These are phyloP conservation scores for Paracorniculantispora psalliotae DNA, from an alignment of 2,329 filamentous ascomycete species.

Conservation along the genomic window DNA sequence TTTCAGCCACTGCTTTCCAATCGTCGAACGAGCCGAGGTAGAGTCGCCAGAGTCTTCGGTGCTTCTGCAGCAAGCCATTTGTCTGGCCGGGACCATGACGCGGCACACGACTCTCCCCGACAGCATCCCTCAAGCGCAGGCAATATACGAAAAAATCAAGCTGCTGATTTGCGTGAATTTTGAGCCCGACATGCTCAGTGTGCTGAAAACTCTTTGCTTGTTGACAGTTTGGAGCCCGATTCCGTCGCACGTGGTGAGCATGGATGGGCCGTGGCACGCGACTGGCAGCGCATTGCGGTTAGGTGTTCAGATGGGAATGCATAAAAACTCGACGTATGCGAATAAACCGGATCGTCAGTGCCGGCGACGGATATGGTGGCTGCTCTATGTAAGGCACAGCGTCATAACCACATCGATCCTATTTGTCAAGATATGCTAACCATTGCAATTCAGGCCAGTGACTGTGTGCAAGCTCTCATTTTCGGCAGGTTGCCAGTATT, in stretches of 20 bases:
- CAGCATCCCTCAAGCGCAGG: neutral
- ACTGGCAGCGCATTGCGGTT: neutral
- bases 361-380: neutral
- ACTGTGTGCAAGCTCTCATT: neutral
- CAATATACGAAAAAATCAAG: neutral
- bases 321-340: neutral
- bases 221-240: neutral
- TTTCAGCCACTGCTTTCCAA: neutral
- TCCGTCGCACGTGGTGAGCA: neutral
- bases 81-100: neutral
- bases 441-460: neutral
- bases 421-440: neutral
- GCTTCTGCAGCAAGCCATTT: neutral
- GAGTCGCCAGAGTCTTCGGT: neutral
- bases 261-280: neutral
- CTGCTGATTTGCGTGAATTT: neutral
- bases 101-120: neutral
- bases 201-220: neutral
- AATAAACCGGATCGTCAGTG: neutral
- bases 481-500: neutral
- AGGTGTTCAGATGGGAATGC: neutral
- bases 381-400: neutral
- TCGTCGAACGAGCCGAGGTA: neutral
- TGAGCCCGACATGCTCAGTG: neutral
- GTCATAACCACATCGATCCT: neutral